These are phyloP conservation scores for Protostelium mycophagum DNA, from an alignment of 78 protist genomes.

Conservation along the genomic window DNA sequence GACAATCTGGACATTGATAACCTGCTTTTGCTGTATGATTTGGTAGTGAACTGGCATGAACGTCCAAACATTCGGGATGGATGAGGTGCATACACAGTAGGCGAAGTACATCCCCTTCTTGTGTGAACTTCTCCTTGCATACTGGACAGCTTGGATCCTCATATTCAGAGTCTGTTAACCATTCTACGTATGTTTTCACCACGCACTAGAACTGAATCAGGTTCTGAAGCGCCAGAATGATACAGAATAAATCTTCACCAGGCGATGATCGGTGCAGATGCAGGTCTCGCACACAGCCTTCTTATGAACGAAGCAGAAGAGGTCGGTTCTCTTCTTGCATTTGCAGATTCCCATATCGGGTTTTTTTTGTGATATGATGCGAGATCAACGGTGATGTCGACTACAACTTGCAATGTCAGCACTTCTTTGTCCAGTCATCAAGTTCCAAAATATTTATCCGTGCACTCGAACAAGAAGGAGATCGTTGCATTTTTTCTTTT, in stretches of 20 bases:
- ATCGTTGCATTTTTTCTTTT: too few species aligned
- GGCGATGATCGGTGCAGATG: background rate
- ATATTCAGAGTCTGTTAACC: background rate
- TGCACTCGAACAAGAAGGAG: too few species aligned
- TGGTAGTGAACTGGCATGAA: background rate
- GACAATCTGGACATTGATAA: background rate
- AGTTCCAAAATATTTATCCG: too few species aligned
- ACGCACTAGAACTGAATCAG: background rate
- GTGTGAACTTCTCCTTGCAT: background rate
- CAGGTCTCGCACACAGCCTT: background rate
- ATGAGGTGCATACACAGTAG: background rate
- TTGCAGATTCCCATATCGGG: background rate
- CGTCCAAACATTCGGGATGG: background rate
- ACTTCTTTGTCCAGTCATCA: too few species aligned
- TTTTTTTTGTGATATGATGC: too few species aligned
- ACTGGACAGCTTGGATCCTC: background rate
- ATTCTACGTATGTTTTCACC: background rate
- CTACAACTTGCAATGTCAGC: too few species aligned
- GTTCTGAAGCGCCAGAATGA: background rate
- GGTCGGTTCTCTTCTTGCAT: background rate
- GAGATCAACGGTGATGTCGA: too few species aligned
- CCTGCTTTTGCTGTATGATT: background rate
- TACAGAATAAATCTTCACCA: background rate
- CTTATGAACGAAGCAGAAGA: background rate
- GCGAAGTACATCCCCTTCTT: background rate